Conservation (phyloP, 2,329 filamentous ascomycete genomes). For the Cladophialophora psammophila region DNA sequence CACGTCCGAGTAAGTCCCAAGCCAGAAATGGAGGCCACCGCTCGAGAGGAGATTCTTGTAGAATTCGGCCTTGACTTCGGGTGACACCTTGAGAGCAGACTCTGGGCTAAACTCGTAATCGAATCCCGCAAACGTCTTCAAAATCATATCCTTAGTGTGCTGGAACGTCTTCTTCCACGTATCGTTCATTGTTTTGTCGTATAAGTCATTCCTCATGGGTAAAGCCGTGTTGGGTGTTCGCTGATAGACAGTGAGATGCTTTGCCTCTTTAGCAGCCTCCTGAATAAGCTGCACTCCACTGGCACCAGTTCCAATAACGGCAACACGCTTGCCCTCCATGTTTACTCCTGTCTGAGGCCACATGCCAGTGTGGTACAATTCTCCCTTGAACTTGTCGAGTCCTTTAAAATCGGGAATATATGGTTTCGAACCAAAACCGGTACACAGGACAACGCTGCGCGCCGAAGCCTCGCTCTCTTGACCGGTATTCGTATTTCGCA, state of each 20-base stretch:
- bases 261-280: slow-evolving; percentile 47
- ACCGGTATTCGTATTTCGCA: neutral
- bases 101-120: slow-evolving; percentile 19
- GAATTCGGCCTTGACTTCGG: slow-evolving; percentile 3
- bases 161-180: slow-evolving; percentile 7
- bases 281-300: slow-evolving; percentile 28
- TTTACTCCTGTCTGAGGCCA: slow-evolving; percentile 34
- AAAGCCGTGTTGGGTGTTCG: slow-evolving; percentile 45
- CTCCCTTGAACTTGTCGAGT: slow-evolving; percentile 40
- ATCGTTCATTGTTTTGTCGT: neutral
- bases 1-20: slow-evolving; percentile 1
- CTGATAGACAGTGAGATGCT: slow-evolving; percentile 47
- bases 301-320: slow-evolving; percentile 27
- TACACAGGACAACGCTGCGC: slow-evolving; percentile 1
- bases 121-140: slow-evolving; percentile 16
- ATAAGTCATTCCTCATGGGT: neutral
- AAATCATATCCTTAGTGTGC: slow-evolving; percentile 14
- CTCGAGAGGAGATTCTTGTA: slow-evolving; percentile 2
- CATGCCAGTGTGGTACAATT: slow-evolving; percentile 41
- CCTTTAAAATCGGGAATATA: slow-evolving; percentile 45
- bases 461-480: neutral
- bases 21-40: neutral
- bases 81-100: neutral
- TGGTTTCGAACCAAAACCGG: slow-evolving; percentile 44
- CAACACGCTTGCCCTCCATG: slow-evolving; percentile 27